Evolutionary conservation across 306 rosid genomes (phyloP).

Genomic region (Myrica gale): DNA sequence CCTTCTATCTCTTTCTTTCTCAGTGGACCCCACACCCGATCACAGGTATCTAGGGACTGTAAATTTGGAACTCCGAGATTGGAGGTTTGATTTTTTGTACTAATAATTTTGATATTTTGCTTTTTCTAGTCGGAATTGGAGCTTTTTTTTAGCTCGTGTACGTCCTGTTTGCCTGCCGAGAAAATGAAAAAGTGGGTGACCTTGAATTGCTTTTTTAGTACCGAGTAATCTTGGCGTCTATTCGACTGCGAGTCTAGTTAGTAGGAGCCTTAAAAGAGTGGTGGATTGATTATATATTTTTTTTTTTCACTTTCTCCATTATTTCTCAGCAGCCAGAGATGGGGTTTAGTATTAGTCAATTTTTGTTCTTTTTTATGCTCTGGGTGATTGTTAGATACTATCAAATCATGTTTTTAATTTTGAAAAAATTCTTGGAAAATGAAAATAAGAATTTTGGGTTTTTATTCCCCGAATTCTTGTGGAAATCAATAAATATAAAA

Average conservation of each 20-base stretch:
- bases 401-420: background rate
- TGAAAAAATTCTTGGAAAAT: background rate
- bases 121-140: background rate
- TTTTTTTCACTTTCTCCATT: background rate
- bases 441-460: background rate
- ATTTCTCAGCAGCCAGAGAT: background rate
- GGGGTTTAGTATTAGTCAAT: background rate
- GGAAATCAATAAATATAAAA: background rate
- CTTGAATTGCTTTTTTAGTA: background rate
- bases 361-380: background rate
- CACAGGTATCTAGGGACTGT: constrained; percentile 31
- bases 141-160: background rate
- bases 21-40: constrained; percentile 13
- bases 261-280: background rate
- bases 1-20: background rate
- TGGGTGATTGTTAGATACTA: background rate
- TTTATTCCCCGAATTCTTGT: background rate
- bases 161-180: constrained; percentile 22
- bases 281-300: background rate
- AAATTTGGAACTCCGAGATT: constrained; percentile 2
- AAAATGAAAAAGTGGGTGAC: background rate
- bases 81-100: background rate
- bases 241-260: background rate
- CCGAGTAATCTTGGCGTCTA: background rate
- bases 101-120: background rate